These are phyloP conservation scores for Termitomyces sp. DNA, from an alignment of 768 basidiomycete species.

Conservation along the genomic window DNA sequence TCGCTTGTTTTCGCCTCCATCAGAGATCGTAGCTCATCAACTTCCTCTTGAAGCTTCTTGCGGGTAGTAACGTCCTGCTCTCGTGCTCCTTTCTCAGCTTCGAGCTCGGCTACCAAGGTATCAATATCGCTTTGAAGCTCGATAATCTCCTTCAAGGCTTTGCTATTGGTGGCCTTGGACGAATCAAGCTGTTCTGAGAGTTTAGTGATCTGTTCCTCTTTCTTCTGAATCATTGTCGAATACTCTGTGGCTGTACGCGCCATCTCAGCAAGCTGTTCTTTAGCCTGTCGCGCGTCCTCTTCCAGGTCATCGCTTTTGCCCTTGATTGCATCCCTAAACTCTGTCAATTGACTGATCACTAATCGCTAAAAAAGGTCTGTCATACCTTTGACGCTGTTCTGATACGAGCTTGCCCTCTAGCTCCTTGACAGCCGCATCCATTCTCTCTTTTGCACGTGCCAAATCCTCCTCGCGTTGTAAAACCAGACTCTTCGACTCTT, in stretches of 20 bases:
- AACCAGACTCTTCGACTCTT: conserved; percentile 66
- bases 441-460: conserved; percentile 65
- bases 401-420: conserved; percentile 65
- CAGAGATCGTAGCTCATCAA: conserved; percentile 80
- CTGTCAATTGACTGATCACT: conserved; percentile 1
- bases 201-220: conserved; percentile 63
- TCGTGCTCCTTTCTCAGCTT: conserved; percentile 51
- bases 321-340: conserved; percentile 56
- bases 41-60: conserved; percentile 68
- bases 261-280: conserved; percentile 74
- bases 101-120: conserved; percentile 56
- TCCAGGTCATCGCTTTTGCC: conserved; percentile 58
- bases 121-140: conserved; percentile 71
- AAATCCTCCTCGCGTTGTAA: conserved; percentile 80
- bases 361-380: not conserved
- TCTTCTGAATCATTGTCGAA: conserved; percentile 67
- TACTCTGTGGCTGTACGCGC: conserved; percentile 74
- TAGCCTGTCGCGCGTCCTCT: conserved; percentile 61
- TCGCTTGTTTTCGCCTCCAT: conserved; percentile 85
- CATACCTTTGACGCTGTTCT: conserved; percentile 60
- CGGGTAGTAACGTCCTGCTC: conserved; percentile 39
- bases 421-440: conserved; percentile 58
- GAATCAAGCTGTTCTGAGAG: conserved; percentile 49
- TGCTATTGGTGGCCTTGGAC: conserved; percentile 49
- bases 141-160: conserved; percentile 50